Evolutionary conservation across 495 filamentous ascomycete genomes (phyloP), one percentile per base, ranked within the genome.

Genomic region (Pyrenopolyporus hunteri): DNA sequence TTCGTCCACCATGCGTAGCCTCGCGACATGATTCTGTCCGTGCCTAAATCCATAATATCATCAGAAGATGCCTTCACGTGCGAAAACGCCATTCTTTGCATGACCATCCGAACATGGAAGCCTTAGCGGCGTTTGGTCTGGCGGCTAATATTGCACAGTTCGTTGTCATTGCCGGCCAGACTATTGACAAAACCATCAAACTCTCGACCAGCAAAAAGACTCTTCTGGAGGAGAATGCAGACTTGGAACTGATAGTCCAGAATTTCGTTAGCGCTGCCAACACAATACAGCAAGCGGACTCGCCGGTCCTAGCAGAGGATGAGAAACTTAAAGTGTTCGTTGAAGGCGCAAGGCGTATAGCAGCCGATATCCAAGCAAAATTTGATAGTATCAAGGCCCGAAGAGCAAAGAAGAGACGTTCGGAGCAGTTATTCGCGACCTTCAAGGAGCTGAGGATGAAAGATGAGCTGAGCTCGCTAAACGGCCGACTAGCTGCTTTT

Each of bases 51-150:
- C n/a, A n/a, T n/a, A n/a, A n/a, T n/a, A n/a, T n/a, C n/a, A n/a
- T n/a, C n/a, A n/a, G n/a, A n/a, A n/a, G n/a, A n/a, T n/a, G n/a
- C n/a, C n/a, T n/a, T n/a, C n/a, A n/a, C n/a, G n/a, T n/a, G n/a
- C n/a, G n/a, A n/a, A n/a, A n/a, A n/a, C n/a, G n/a, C n/a, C n/a
- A n/a, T n/a, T n/a, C n/a, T n/a, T n/a, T n/a, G n/a, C n/a, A n/a
- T n/a, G n/a, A n/a, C n/a, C n/a, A n/a, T n/a, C n/a, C n/a, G n/a
- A 39, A 39, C 11, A 46, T 46, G 43, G 43, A 46, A 20, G 43
- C 43, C 1, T 17, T 46, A 19, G 43, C 26, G 1, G 43, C 43
- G 6, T 46, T 46, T 6, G 23, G 43, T 16, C 25, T 46, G 0
- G 43, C 43, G 5, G 43, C 43, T 13, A 46, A 46, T 17, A 46